phyloP scores from a whole-genome alignment of 106 monocot species.

The Triglochin maritima region DNA sequence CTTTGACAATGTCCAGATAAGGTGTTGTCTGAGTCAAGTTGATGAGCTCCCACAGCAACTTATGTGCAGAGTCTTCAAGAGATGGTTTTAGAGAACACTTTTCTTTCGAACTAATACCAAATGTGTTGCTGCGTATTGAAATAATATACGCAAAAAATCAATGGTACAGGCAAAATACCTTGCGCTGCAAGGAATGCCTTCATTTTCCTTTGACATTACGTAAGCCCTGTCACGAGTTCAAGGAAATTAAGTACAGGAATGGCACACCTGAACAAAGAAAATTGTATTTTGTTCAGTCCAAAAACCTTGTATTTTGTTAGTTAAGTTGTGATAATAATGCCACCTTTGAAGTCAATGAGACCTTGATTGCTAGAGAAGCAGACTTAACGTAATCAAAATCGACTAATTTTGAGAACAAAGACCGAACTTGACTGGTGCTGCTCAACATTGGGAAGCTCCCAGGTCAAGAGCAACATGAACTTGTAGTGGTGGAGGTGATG shows the following conservation, averaged over 20 bases:
- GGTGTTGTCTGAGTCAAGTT: constrained; percentile 64
- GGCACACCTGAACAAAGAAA: constrained; percentile 51
- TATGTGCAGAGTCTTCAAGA: constrained; percentile 60
- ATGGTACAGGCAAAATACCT: constrained; percentile 45
- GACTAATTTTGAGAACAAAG: no score
- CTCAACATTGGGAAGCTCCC: no score
- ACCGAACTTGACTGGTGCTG: no score
- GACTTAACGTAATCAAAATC: no score
- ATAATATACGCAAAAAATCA: constrained; percentile 69
- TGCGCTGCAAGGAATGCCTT: neutral
- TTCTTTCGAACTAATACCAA: constrained; percentile 19
- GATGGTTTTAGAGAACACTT: constrained; percentile 18
- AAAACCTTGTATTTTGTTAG: no score
- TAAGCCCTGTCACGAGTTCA: constrained; percentile 83
- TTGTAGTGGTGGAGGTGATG: no score
- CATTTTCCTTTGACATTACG: constrained; percentile 35
- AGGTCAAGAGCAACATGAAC: no score
- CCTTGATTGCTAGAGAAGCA: no score
- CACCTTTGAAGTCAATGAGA: no score
- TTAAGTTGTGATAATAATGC: no score
- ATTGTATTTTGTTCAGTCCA: no score
- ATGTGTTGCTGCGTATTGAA: constrained; percentile 59
- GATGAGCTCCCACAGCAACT: constrained; percentile 51
- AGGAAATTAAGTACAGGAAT: constrained; percentile 45
- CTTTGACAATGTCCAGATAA: constrained; percentile 44